phyloP scores from a whole-genome alignment of 306 rosid genomes.

The Citrullus colocynthis region DNA sequence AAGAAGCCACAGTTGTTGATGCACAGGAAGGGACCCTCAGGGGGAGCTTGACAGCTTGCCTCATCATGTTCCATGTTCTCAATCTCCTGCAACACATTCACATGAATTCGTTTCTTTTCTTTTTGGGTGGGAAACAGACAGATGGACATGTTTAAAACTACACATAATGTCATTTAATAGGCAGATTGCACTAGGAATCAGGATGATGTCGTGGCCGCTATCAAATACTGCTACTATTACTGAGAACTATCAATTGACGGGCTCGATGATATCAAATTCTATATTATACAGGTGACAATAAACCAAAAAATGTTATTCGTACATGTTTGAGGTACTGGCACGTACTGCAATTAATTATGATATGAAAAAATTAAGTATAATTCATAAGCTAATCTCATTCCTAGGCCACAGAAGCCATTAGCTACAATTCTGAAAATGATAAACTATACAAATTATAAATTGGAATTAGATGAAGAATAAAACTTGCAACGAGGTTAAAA shows the following conservation, averaged over 20 bases:
- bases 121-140: not conserved
- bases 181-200: not conserved
- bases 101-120: not conserved
- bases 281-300: not conserved
- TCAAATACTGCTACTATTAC: not conserved
- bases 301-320: not conserved
- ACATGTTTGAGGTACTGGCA: not conserved
- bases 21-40: conserved; percentile 76
- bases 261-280: not conserved
- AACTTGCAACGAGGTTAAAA: not conserved
- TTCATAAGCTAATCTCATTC: not conserved
- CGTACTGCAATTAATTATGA: not conserved
- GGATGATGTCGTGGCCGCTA: not conserved
- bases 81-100: conserved; percentile 32
- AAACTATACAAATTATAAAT: not conserved
- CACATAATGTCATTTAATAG: not conserved
- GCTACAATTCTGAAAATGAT: not conserved
- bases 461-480: not conserved
- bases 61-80: conserved; percentile 75
- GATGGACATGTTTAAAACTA: not conserved
- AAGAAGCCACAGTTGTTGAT: conserved; percentile 85
- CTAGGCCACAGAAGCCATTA: not conserved
- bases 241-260: not conserved
- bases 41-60: conserved; percentile 85
- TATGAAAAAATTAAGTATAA: not conserved